Base-by-base conservation (phyloP, 2,329 filamentous ascomycete genomes). In the Dendrostoma leiphaemia region DNA sequence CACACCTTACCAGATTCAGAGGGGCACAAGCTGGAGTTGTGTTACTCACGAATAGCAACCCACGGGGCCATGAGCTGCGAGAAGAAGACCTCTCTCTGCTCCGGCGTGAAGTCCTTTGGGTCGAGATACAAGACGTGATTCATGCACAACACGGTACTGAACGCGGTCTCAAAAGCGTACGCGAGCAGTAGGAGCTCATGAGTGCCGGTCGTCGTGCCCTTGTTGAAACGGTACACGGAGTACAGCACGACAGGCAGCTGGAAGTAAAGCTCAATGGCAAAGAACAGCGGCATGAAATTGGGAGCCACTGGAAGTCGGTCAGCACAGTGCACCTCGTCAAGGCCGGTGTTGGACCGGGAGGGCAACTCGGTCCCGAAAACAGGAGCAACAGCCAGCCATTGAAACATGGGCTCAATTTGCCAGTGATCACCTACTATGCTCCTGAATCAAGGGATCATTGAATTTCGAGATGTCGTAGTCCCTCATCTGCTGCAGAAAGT, bases 391-490 rank as follows among this genome's bases (percentile, higher is more conserved):
- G n/a, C n/a, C n/a, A n/a, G n/a, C n/a, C n/a, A n/a, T n/a, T n/a
- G n/a, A n/a, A n/a, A n/a, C n/a, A 15, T 32, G 31, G 7, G 15
- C 31, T 32, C 8, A 32, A 15, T 15, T 3, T 7, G 34, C 4
- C 34, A 37, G 34, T 15, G 34, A 37, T 12, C 15, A 32, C 44
- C 23, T 34, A 46, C 44, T 46, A 64, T 63, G 65, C 43, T 61
- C 61, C 59, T 69, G 65, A 19, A 80, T 76, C 68, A 81, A 79
- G 7, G 79, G 80, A 65, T 84, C 81, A 53, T 79, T 78, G 61
- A 77, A 78, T 10, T 68, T 68, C 32, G 65, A 56, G 40, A 77
- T 66, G 67, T 83, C 83, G 61, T 70, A 73, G 3, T 67, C 56
- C 54, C 78, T 76, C 54, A 82, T 63, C 32, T 67, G 53, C 58